These are phyloP conservation scores for Meyerozyma athensensis DNA, from an alignment of 1,139 yeast species.

Conservation along the genomic window DNA sequence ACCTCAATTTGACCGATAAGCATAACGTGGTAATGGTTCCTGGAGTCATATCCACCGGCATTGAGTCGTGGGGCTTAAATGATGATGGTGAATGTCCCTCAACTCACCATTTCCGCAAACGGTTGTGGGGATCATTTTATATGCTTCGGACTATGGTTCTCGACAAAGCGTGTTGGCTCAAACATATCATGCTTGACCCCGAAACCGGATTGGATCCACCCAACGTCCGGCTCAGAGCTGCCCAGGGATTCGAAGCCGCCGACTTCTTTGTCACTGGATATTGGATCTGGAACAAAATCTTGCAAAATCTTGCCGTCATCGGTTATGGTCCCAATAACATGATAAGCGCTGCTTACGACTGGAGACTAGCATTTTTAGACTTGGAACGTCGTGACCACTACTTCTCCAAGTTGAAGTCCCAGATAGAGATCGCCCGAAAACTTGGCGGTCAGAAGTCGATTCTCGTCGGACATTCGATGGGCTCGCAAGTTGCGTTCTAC, in stretches of 20 bases:
- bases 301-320: slow-evolving; percentile 88
- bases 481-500: slow-evolving; percentile 81
- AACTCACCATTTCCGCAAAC: slow-evolving; percentile 76
- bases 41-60: slow-evolving; percentile 92
- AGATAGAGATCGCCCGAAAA: slow-evolving; percentile 53
- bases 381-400: slow-evolving; percentile 82
- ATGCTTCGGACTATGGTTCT: slow-evolving; percentile 90
- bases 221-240: slow-evolving; percentile 73
- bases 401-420: slow-evolving; percentile 67
- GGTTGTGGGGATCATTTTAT: slow-evolving; percentile 95
- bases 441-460: slow-evolving; percentile 66
- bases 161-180: slow-evolving; percentile 90
- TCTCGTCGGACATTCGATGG: slow-evolving; percentile 95
- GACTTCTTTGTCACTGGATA: slow-evolving; percentile 96
- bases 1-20: slow-evolving; percentile 49
- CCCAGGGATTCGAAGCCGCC: slow-evolving; percentile 95
- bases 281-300: slow-evolving; percentile 96
- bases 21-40: slow-evolving; percentile 90
- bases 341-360: slow-evolving; percentile 90
- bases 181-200: slow-evolving; percentile 83
- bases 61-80: slow-evolving; percentile 84
- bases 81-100: slow-evolving; percentile 70
- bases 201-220: slow-evolving; percentile 93
- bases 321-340: slow-evolving; percentile 91
- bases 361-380: slow-evolving; percentile 90